Base-by-base conservation (phyloP, 164 flowering plant species). In the Sedum album region DNA sequence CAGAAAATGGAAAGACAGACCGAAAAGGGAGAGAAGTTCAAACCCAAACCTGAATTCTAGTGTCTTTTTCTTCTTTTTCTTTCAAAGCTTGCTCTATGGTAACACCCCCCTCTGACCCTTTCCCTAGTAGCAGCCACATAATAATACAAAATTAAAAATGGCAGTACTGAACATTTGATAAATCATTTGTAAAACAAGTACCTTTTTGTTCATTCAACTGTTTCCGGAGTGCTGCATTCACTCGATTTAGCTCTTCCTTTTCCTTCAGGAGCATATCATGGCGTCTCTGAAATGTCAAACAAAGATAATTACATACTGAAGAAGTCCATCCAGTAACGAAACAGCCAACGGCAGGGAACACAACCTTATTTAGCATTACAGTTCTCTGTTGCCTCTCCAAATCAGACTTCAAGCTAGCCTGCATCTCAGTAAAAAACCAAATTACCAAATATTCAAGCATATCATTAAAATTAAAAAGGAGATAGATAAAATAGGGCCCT, bases 61-160 rank as follows among this genome's bases (percentile, higher is more conserved):
- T 74, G 20, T 91, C 96, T 75, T 88, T 91, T 74, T 88, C 94
- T 68, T 85, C 85, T 72, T 83, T 86, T 57, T 85, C 90, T 76
- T 81, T 86, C 74, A 82, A 71, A 33, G 82, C 83, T 68, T 88
- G 95, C 53, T 93, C 98, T 71, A 69, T 80, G 31, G 76, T 36
- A 72, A 75, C 67, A 76, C 86, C 95, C 23, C 70, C 83, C 4
- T 15, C 14, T 6, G 76, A 51, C 71, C 81, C 81, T 80, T 81
- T 88, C 53, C 77, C 95, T 81, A 38, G n/a, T 17, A 46, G 18
- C n/a, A n/a, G n/a, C n/a, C n/a, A 42, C 36, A 44, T 1, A 68
- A n/a, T n/a, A 31, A 21, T 1, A 21, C 26, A 1, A 68, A 28
- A 57, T 20, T 39, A 49, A 11, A 14, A 26, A 39, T 68, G 20